Percentiles rank a stretch among this genome's conserved stretches.
These are phyloP conservation scores for Phytophthora syringae DNA, from an alignment of 352 stramenopile species.

Conservation along the genomic window DNA sequence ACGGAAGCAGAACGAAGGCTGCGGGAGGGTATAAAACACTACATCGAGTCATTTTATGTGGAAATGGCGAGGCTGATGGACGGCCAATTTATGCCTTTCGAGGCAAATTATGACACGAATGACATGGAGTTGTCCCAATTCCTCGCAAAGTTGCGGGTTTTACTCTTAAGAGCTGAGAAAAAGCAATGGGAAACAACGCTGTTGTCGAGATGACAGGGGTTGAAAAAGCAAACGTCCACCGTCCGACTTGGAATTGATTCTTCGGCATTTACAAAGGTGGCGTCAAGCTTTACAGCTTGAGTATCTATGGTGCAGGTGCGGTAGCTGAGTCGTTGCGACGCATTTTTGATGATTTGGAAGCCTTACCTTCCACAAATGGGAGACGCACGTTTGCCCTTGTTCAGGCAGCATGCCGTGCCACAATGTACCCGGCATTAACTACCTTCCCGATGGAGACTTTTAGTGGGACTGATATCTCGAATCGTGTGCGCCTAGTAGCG, in stretches of 20 bases:
- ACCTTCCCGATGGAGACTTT: slow-evolving; percentile 37
- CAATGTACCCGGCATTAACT: slow-evolving; percentile 41
- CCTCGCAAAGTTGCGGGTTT: slow-evolving; percentile 46
- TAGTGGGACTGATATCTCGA: slow-evolving; percentile 48
- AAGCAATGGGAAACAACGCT: slow-evolving; percentile 9
- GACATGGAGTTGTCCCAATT: slow-evolving; percentile 64
- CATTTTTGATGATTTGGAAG: slow-evolving; percentile 43
- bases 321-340: slow-evolving; percentile 45
- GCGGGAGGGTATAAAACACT: slow-evolving; percentile 47
- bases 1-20: slow-evolving; percentile 43
- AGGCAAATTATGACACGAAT: slow-evolving; percentile 57
- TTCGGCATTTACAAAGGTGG: slow-evolving; percentile 53
- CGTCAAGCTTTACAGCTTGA: slow-evolving; percentile 53
- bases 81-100: slow-evolving; percentile 47
- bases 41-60: slow-evolving; percentile 51
- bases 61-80: slow-evolving; percentile 33
- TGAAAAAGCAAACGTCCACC: slow-evolving; percentile 23
- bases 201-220: slow-evolving; percentile 17
- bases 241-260: slow-evolving; percentile 51
- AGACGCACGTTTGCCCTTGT: slow-evolving; percentile 44
- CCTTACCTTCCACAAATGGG: slow-evolving; percentile 23
- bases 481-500: slow-evolving; percentile 61
- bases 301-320: slow-evolving; percentile 48
- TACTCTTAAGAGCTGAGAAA: slow-evolving; percentile 29
- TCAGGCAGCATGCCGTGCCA: slow-evolving; percentile 26